These are phyloP conservation scores for Tausonia pullulans DNA, from an alignment of 1,284 basidiomycete species.

Conservation along the genomic window DNA sequence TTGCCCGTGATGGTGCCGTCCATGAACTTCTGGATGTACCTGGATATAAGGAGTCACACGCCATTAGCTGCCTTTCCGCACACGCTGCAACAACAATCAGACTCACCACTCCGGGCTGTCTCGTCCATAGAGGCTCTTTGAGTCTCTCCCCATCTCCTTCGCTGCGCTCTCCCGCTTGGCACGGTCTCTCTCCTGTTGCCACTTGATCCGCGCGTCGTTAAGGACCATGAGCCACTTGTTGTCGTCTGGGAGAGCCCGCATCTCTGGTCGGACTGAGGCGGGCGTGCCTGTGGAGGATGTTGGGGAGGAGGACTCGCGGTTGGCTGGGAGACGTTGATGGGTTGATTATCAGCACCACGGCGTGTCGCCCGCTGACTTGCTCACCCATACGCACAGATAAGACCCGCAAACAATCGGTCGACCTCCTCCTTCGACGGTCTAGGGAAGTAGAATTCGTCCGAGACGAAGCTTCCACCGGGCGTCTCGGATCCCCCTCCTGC, in stretches of 20 bases:
- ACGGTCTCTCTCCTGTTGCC: constrained; percentile 54
- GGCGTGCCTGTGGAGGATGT: constrained; percentile 25
- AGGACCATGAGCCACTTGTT: constrained; percentile 91
- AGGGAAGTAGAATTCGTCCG: constrained; percentile 58
- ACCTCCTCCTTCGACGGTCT: constrained; percentile 65
- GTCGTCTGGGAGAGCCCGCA: constrained; percentile 54
- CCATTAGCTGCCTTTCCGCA: too few species aligned
- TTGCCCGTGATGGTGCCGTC: constrained; percentile 72
- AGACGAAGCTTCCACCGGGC: background rate
- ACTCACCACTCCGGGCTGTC: constrained; percentile 57
- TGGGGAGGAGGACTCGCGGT: constrained; percentile 13
- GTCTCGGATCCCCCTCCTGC: background rate
- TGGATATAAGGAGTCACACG: constrained; percentile 21
- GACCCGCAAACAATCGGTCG: constrained; percentile 61
- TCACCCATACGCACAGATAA: constrained; percentile 49
- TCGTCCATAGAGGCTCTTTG: constrained; percentile 41
- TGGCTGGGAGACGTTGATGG: background rate
- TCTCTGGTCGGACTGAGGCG: constrained; percentile 28
- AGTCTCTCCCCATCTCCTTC: constrained; percentile 37
- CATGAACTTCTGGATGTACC: constrained; percentile 80
- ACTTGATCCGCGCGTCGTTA: constrained; percentile 68
- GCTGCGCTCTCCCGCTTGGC: constrained; percentile 53
- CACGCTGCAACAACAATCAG: constrained; percentile 13
- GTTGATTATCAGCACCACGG: background rate
- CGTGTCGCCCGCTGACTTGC: background rate